phyloP scores from a whole-genome alignment of 2,329 filamentous ascomycete species.

The Diaporthe helianthi region DNA sequence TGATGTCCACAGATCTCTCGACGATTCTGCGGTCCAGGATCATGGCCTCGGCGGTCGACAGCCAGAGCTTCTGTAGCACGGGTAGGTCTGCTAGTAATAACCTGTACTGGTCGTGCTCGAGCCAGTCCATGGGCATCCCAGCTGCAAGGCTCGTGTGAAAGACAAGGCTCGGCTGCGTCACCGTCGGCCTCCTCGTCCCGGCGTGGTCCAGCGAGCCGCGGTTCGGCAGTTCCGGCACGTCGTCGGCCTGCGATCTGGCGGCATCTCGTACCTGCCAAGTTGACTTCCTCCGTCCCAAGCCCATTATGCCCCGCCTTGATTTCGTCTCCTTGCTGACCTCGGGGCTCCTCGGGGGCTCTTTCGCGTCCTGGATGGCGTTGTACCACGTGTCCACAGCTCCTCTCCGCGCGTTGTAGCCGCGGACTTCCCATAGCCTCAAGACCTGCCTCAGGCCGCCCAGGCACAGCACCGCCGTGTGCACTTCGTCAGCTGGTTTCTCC shows the following conservation, averaged over 20 bases:
- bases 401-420: constrained; percentile 68
- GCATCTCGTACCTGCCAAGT: constrained; percentile 46
- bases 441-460: constrained; percentile 69
- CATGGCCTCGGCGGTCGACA: constrained; percentile 67
- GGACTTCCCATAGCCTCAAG: constrained; percentile 70
- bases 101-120: constrained; percentile 58
- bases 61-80: constrained; percentile 66
- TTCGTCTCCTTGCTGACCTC: constrained; percentile 55
- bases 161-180: constrained; percentile 50
- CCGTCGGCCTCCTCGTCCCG: constrained; percentile 34
- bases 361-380: constrained; percentile 48
- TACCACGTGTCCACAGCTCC: constrained; percentile 68
- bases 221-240: constrained; percentile 7
- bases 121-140: constrained; percentile 67
- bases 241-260: constrained; percentile 35
- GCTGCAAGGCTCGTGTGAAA: constrained; percentile 66
- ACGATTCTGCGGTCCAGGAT: constrained; percentile 68
- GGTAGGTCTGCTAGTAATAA: constrained; percentile 63
- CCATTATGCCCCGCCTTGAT: constrained; percentile 58
- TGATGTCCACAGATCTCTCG: constrained; percentile 64
- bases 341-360: constrained; percentile 41
- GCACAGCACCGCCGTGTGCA: constrained; percentile 66
- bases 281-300: constrained; percentile 66
- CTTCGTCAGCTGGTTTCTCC: constrained; percentile 67
- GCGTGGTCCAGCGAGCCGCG: constrained; percentile 32